Evolutionary conservation across 2,329 filamentous ascomycete genomes (phyloP).

Genomic region (Gnomoniopsis smithogilvyi): DNA sequence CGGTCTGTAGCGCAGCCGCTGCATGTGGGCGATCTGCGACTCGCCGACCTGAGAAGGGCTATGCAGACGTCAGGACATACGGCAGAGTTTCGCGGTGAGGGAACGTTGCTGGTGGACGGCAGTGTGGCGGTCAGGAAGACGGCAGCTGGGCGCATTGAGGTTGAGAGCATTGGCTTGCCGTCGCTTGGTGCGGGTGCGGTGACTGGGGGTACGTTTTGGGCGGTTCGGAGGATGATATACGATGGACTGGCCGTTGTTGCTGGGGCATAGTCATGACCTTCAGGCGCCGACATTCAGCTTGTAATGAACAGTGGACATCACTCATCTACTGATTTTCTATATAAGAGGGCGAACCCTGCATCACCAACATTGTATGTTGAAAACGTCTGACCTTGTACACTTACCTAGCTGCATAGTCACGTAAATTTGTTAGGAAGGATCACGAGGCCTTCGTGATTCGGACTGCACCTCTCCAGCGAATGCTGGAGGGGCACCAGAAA

Average conservation of each 20-base stretch:
- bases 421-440: too few relatives aligned
- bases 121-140: constrained; percentile 86
- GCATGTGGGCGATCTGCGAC: constrained; percentile 87
- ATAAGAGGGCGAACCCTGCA: too few relatives aligned
- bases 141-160: constrained; percentile 79
- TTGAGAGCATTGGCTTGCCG: constrained; percentile 70
- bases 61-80: constrained; percentile 80
- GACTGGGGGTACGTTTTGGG: constrained; percentile 67
- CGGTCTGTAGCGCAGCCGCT: constrained; percentile 80
- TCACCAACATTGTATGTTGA: too few relatives aligned
- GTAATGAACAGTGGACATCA: neutral
- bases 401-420: too few relatives aligned
- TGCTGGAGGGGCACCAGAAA: too few relatives aligned
- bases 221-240: constrained; percentile 88
- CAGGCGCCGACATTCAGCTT: neutral
- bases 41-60: constrained; percentile 81
- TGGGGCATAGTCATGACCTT: constrained; percentile 49
- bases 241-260: constrained; percentile 89
- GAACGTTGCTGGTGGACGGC: constrained; percentile 84
- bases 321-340: neutral
- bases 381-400: too few relatives aligned
- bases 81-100: constrained; percentile 91
- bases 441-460: too few relatives aligned
- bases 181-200: constrained; percentile 28
- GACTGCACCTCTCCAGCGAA: too few relatives aligned